phyloP scores from a whole-genome alignment of 106 monocot genomes.

The Apostasia ramifera region DNA sequence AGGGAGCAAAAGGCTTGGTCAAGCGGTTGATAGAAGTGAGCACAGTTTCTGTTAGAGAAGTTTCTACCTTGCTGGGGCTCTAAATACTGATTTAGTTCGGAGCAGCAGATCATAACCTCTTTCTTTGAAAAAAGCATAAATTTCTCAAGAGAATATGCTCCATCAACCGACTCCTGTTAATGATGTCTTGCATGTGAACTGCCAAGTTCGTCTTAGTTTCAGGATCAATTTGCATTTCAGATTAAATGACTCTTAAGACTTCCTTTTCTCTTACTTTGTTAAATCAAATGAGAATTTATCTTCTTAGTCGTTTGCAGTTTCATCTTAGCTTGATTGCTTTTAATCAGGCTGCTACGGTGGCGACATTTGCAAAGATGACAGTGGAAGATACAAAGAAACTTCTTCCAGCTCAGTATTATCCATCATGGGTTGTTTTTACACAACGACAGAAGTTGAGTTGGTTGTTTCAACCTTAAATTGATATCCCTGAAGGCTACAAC shows the following conservation, averaged over 20 bases:
- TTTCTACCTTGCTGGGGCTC: no score
- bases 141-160: not conserved
- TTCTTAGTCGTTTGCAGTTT: not conserved
- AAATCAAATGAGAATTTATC: not conserved
- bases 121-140: no score
- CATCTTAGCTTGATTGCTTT: not conserved
- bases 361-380: constrained; percentile 79
- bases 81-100: no score
- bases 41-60: no score
- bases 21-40: no score
- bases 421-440: constrained; percentile 91
- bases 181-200: not conserved
- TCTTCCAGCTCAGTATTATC: constrained; percentile 67
- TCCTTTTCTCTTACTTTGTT: not conserved
- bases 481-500: not conserved
- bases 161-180: not conserved
- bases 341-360: constrained; percentile 66
- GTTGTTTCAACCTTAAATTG: not conserved
- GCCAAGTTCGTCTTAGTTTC: no score
- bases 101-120: no score
- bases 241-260: not conserved
- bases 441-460: constrained; percentile 77
- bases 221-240: not conserved
- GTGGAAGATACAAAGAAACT: constrained; percentile 79
- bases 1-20: no score